Base-by-base conservation (phyloP, 306 rosid species). In the Cicer judaicum region DNA sequence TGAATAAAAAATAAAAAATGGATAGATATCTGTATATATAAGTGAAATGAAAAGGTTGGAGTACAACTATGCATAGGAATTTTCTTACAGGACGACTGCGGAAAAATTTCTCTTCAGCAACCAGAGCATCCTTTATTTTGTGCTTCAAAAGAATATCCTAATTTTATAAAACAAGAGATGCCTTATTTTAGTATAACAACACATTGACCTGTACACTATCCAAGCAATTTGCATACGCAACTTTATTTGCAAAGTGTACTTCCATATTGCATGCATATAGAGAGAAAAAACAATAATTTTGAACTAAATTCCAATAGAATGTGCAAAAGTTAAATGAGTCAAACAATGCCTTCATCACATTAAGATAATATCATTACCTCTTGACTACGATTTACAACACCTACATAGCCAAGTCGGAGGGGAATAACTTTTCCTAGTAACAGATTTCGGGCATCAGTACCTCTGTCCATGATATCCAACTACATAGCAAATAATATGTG, bases 391-490 rank as follows among this genome's bases (percentile, higher is more conserved):
- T 95, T 95, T 75, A 95, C 98, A 73, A 95, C 97, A 8, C 97
- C 99, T 57, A 95, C 85, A 75, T 95, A 95, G 73, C 99, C 99
- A 84, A 92, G 99, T 81, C 93, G 90, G 40, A 95, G 87, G 64
- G 98, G 99, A 78, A 95, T 95, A 72, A 95, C 90, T 89, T 95
- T 92, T 86, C 99, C 99, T 34, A 80, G 90, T 88, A 95, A 89
- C 70, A 95, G 90, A 82, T 95, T 95, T 47, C 92, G 89, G 24
- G 99, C 99, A 87, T 95, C 99, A 39, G 99, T 95, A 87, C 99
- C 99, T 90, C 99, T 92, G 82, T 95, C 99, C 99, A 95, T 95
- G 77, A 95, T 92, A 84, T 95, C 98, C 89, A 94, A 81, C 98
- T 94, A 60, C 67, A 75, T 34, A 70, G 68, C 70, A 68, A 29